A percentile compares a stretch with the other conserved stretches of the same genome.
phyloP scores from a whole-genome alignment of 1,284 basidiomycete species.

The Rhodofomes roseus region DNA sequence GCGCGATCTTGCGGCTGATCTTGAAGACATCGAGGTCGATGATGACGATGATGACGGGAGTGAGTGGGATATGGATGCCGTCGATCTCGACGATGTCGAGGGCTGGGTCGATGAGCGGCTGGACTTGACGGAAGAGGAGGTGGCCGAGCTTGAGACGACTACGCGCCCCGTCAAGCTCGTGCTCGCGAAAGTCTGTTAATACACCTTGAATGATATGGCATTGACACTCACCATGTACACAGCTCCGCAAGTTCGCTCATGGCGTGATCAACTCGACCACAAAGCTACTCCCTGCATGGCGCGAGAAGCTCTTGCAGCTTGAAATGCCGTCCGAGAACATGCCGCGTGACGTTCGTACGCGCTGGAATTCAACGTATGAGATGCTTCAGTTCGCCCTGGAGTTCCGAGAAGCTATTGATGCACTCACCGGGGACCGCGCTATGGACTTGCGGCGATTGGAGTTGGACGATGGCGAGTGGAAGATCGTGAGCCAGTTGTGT shows the following conservation, averaged over 20 bases:
- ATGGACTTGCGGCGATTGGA: slow-evolving; percentile 17
- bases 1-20: background rate
- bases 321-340: background rate
- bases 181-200: slow-evolving; percentile 19
- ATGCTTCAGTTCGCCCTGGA: background rate
- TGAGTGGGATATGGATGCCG: background rate
- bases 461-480: slow-evolving; percentile 22
- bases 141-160: slow-evolving; percentile 1
- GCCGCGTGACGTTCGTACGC: background rate
- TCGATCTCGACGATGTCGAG: slow-evolving; percentile 5
- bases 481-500: slow-evolving; percentile 16
- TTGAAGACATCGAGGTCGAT: background rate
- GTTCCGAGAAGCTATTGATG: background rate
- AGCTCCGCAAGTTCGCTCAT: background rate
- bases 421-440: background rate
- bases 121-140: slow-evolving; percentile 7
- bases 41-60: background rate
- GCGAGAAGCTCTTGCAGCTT: background rate
- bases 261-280: background rate
- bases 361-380: background rate
- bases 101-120: slow-evolving; percentile 11
- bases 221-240: background rate
- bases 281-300: background rate
- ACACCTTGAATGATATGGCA: background rate
- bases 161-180: slow-evolving; percentile 13